Base-by-base conservation (phyloP, 768 basidiomycete genomes). In the Lactarius deliciosus region DNA sequence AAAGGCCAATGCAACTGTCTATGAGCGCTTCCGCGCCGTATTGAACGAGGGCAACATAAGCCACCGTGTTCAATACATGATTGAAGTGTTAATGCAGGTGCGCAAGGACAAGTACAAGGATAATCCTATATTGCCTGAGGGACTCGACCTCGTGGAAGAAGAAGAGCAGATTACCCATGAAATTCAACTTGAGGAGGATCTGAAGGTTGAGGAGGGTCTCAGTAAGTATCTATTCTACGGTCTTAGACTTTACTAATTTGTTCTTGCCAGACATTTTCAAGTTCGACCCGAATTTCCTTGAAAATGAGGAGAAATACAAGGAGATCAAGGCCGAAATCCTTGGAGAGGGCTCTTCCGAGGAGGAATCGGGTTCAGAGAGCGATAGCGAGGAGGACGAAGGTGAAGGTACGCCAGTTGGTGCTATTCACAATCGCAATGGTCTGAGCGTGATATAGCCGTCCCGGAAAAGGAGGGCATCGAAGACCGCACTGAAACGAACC, bases 71-170 rank as follows among this genome's bases (percentile, higher is more conserved):
- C 97, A 98, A 75, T 99, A 98, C 78, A 98, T 98, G 97, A 94
- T 99, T 71, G 97, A 98, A 79, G 97, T 98, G 3, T 82, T 98
- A 57, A 98, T 99, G 93, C 97, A 98, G 78, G 93, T 97, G 9
- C 84, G 97, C 71, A 98, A 97, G 81, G 97, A 99, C 81, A 96
- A 94, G 78, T 98, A 93, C 83, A 98, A 98, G 83, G 97, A 98
- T 74, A 98, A 99, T 76, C 96, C 96, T 20, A 87, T 94, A 69
- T 76, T 98, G 47, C 89, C 93, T 2, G 97, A 98, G 73, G 97
- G 96, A 0, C 76, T 99, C 74, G 97, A 99, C 75, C 79, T 99
- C 38, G 97, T 99, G 1, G 95, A 98, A 69, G 96, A 98, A 74
- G 97, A 98, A 18, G 97, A 98, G 71, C 95, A 98, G 73, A 94